Evolutionary conservation across 495 filamentous ascomycete genomes (phyloP).

Genomic region (Hypoxylon subgilvum): DNA sequence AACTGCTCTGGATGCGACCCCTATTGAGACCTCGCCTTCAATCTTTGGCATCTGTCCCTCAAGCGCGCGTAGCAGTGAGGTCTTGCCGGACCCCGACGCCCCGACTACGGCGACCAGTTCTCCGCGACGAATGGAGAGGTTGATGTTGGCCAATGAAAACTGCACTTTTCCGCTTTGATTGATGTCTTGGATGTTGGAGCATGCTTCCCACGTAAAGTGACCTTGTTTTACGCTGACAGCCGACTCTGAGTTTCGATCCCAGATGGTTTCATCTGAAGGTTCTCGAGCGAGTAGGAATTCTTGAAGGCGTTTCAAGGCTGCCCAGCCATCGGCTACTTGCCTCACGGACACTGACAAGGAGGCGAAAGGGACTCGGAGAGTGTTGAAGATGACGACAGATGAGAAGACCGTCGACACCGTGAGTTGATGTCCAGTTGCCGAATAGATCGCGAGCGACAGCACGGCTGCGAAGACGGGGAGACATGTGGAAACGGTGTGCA

Average conservation of each 20-base stretch:
- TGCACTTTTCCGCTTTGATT: conserved; percentile 52
- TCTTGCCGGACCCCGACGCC: conserved; percentile 65
- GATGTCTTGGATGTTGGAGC: conserved; percentile 47
- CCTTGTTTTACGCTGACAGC: conserved; percentile 68
- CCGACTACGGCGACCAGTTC: conserved; percentile 71
- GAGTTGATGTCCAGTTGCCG: conserved; percentile 64
- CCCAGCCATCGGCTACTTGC: conserved; percentile 74
- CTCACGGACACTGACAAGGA: conserved; percentile 74
- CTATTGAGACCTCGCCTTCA: conserved; percentile 52
- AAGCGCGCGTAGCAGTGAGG: conserved; percentile 60
- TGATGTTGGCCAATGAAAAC: conserved; percentile 67
- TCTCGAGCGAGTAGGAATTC: conserved; percentile 78
- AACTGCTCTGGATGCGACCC: conserved; percentile 48
- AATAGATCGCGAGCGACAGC: conserved; percentile 78
- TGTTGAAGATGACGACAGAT: conserved; percentile 78
- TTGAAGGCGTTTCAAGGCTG: conserved; percentile 71
- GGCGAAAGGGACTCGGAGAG: conserved; percentile 74
- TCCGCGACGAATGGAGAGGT: conserved; percentile 66
- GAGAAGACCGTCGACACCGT: conserved; percentile 74
- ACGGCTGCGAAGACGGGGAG: conserved; percentile 79
- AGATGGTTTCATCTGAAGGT: conserved; percentile 64
- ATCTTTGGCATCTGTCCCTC: conserved; percentile 61
- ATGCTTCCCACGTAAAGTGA: conserved; percentile 70
- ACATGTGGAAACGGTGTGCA: conserved; percentile 63
- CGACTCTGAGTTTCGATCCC: conserved; percentile 58